These are phyloP conservation scores for Centaurea solstitialis DNA, from an alignment of 129 eudicot genomes.

Conservation along the genomic window DNA sequence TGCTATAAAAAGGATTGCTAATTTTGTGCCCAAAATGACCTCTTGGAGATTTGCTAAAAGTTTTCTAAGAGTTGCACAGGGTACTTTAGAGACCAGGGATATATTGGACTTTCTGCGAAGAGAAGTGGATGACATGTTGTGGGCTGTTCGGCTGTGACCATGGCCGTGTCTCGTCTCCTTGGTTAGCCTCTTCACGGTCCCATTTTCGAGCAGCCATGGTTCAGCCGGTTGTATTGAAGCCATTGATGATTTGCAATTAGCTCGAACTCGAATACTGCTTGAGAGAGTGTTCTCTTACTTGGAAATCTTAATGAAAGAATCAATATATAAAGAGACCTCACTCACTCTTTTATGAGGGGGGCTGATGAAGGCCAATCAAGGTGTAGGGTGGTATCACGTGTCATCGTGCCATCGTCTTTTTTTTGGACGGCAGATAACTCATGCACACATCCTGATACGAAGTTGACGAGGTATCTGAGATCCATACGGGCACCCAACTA, in stretches of 20 bases:
- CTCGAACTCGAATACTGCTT: too few relatives aligned
- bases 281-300: too few relatives aligned
- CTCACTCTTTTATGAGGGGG: too few relatives aligned
- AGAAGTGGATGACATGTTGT: slow-evolving; percentile 68
- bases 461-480: too few relatives aligned
- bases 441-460: too few relatives aligned
- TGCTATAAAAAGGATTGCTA: slow-evolving; percentile 62
- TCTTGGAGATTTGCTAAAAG: slow-evolving; percentile 66
- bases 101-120: slow-evolving; percentile 75
- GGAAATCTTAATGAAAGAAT: too few relatives aligned
- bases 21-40: slow-evolving; percentile 84
- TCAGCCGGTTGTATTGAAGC: slow-evolving; percentile 37
- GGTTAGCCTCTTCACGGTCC: slow-evolving; percentile 42
- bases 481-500: too few relatives aligned
- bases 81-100: slow-evolving; percentile 49
- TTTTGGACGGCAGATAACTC: too few relatives aligned
- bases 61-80: slow-evolving; percentile 19
- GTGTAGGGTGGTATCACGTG: too few relatives aligned
- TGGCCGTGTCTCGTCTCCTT: slow-evolving; percentile 57
- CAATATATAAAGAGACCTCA: too few relatives aligned
- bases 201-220: slow-evolving; percentile 72
- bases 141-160: slow-evolving; percentile 74
- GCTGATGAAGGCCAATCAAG: too few relatives aligned
- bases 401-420: too few relatives aligned
- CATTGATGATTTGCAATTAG: slow-evolving; percentile 22